Percentiles rank a stretch among this genome's conserved stretches.
Evolutionary conservation across 1,284 basidiomycete species (phyloP).

Genomic region (Heterobasidion parviporum): DNA sequence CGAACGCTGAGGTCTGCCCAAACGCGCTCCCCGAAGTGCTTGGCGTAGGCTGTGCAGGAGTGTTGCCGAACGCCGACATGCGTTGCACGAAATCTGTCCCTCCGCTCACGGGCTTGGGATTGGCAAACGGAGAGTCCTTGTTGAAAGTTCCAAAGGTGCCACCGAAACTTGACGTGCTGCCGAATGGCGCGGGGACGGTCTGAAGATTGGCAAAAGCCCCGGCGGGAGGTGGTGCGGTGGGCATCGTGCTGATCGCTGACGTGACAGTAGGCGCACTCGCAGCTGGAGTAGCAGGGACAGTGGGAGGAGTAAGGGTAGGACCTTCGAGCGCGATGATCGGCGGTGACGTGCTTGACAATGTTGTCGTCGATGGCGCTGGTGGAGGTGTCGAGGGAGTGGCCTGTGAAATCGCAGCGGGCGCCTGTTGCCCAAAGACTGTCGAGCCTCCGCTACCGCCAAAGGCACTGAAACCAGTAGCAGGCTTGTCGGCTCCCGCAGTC

Average conservation of each 20-base stretch:
- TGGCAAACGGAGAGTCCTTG: conserved; percentile 6
- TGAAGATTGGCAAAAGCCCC: conserved; percentile 6
- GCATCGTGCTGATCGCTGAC: not conserved
- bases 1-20: not conserved
- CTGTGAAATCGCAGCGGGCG: conserved; percentile 4
- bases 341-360: not conserved
- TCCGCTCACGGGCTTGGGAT: conserved; percentile 5
- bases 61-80: not conserved
- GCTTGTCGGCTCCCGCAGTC: conserved; percentile 6
- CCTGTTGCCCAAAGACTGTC: not conserved
- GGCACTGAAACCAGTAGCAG: conserved; percentile 1
- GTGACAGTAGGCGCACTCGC: not conserved
- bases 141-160: conserved; percentile 1
- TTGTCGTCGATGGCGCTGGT: not conserved
- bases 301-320: not conserved
- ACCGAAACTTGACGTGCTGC: not conserved
- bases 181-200: not conserved
- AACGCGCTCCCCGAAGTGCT: conserved; percentile 11
- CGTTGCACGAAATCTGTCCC: conserved; percentile 8
- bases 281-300: not conserved
- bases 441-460: conserved; percentile 6
- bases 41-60: conserved; percentile 6
- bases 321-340: not conserved
- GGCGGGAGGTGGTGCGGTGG: not conserved
- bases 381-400: conserved; percentile 1